Conservation (phyloP, 257 asterid species). For the Jasminum sambac region DNA sequence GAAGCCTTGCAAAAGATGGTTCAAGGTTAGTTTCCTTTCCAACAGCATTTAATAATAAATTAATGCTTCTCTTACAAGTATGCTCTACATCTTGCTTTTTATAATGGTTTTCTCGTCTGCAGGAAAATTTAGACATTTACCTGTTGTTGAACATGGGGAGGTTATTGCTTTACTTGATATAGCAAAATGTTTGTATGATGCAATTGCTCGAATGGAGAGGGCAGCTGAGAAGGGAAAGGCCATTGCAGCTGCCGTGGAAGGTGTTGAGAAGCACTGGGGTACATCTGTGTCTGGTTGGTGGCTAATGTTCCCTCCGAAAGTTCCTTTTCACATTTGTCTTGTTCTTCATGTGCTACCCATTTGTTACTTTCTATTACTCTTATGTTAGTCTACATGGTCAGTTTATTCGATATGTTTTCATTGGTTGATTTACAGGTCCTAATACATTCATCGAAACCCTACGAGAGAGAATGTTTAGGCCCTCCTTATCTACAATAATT, state of each 20-base stretch:
- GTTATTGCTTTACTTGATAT: conserved; percentile 95
- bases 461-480: conserved; percentile 85
- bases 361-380: conserved; percentile 2
- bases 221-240: conserved; percentile 99
- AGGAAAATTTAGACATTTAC: conserved; percentile 97
- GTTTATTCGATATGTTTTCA: conserved; percentile 12
- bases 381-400: conserved; percentile 17
- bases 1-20: conserved; percentile 99
- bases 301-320: conserved; percentile 9
- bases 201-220: conserved; percentile 97
- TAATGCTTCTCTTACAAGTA: conserved; percentile 1
- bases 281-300: conserved; percentile 79
- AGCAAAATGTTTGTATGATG: conserved; percentile 94
- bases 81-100: conserved; percentile 15
- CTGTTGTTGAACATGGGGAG: conserved; percentile 98
- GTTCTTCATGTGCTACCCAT: conserved; percentile 15
- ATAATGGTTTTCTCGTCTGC: conserved; percentile 21
- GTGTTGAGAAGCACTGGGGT: conserved; percentile 99
- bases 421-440: conserved; percentile 50
- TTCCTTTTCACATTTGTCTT: conserved; percentile 11
- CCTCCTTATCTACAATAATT: conserved; percentile 83
- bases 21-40: conserved; percentile 54
- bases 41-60: not conserved
- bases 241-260: conserved; percentile 97
- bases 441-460: conserved; percentile 83